These are phyloP conservation scores for Pterocarpus macrocarpus DNA, from an alignment of 306 rosid species.

Conservation along the genomic window DNA sequence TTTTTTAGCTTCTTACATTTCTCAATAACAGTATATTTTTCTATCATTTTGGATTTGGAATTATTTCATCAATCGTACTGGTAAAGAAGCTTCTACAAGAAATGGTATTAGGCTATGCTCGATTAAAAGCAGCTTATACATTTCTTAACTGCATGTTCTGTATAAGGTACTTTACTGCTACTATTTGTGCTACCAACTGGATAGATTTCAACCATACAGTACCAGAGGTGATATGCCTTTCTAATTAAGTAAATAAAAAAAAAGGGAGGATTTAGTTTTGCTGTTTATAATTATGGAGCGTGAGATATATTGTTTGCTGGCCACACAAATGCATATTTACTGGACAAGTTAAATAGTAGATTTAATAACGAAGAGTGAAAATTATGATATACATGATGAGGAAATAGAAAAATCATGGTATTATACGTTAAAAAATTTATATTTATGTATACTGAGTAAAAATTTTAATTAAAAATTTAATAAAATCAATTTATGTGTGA, in stretches of 20 bases:
- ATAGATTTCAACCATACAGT: background rate
- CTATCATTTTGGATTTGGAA: constrained; percentile 13
- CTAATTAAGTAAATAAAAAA: background rate
- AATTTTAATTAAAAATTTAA: too few species aligned
- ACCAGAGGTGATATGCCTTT: background rate
- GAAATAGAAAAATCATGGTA: too few species aligned
- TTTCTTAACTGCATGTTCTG: background rate
- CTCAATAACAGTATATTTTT: background rate
- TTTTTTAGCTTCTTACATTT: constrained; percentile 1
- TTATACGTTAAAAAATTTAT: too few species aligned
- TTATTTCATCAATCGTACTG: constrained; percentile 5
- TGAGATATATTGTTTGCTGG: too few species aligned
- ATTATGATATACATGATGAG: too few species aligned
- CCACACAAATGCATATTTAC: background rate
- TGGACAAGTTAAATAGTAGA: too few species aligned
- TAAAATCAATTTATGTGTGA: too few species aligned
- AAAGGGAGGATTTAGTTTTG: background rate
- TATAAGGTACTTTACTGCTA: background rate
- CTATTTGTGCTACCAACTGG: background rate
- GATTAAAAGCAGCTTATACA: background rate
- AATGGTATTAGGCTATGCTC: background rate
- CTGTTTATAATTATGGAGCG: background rate
- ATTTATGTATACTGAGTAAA: too few species aligned
- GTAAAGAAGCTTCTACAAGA: background rate
- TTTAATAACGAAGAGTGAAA: too few species aligned